Conservation (phyloP, 805 yeast species). For the Suhomyces pyralidae region DNA sequence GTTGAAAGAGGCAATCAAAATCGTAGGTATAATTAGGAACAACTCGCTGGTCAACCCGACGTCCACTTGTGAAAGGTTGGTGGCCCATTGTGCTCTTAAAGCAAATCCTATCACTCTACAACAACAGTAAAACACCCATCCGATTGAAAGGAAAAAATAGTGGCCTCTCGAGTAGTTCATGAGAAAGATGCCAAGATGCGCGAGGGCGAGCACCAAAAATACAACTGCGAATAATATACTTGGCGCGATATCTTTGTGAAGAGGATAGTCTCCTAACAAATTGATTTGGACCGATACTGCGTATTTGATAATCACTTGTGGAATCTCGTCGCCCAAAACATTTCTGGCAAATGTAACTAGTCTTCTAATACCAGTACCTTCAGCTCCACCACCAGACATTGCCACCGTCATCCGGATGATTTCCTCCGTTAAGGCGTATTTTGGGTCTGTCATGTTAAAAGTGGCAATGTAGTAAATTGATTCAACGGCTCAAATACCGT, state of each 20-base stretch:
- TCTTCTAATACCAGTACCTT: background rate
- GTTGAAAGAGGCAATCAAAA: constrained; percentile 56
- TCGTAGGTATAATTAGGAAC: constrained; percentile 51
- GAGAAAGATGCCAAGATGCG: constrained; percentile 46
- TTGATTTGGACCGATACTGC: constrained; percentile 33
- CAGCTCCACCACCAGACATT: background rate
- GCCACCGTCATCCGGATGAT: background rate
- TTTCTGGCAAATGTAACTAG: background rate
- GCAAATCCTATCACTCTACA: constrained; percentile 58
- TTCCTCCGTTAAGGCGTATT: background rate
- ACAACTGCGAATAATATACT: constrained; percentile 53
- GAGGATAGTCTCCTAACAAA: constrained; percentile 65
- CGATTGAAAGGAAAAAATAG: constrained; percentile 54
- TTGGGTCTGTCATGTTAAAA: background rate
- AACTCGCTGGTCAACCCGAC: constrained; percentile 29
- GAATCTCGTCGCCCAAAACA: background rate
- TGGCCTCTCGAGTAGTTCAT: constrained; percentile 56
- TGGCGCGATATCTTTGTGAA: constrained; percentile 54
- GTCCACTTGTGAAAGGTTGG: constrained; percentile 5
- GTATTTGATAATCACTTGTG: background rate
- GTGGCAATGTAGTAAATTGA: background rate
- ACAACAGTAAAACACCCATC: constrained; percentile 51
- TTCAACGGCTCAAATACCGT: background rate
- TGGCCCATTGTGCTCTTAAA: constrained; percentile 56
- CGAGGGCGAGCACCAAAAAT: constrained; percentile 45